phyloP scores from a whole-genome alignment of 2,329 filamentous ascomycete species.

The Stachybotrys chartarum region DNA sequence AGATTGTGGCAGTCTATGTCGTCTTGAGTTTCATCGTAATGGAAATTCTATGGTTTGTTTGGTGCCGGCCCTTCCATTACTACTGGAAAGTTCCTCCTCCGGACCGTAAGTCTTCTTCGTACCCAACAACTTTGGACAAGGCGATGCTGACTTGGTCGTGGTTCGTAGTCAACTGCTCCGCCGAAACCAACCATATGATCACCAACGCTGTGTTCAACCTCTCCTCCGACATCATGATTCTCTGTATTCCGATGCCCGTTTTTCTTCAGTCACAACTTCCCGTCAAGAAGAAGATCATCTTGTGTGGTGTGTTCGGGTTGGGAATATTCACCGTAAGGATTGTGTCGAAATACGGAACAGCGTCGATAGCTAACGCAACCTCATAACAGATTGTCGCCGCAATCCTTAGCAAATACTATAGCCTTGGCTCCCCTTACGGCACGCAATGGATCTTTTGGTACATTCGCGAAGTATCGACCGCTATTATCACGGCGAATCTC shows the following conservation, averaged over 20 bases:
- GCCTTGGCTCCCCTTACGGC: constrained; percentile 30
- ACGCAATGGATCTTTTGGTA: constrained; percentile 36
- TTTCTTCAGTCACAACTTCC: constrained; percentile 41
- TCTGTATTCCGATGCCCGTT: constrained; percentile 46
- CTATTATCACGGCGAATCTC: constrained; percentile 36
- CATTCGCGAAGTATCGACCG: constrained; percentile 36
- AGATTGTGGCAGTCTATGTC: constrained; percentile 37
- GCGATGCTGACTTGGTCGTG: background rate
- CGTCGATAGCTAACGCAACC: background rate
- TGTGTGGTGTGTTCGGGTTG: constrained; percentile 37
- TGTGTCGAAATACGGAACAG: background rate
- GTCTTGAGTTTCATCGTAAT: constrained; percentile 34
- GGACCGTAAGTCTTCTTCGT: constrained; percentile 24
- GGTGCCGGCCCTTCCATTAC: constrained; percentile 44
- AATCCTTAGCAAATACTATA: constrained; percentile 31
- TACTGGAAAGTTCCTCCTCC: constrained; percentile 41
- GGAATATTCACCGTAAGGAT: constrained; percentile 34
- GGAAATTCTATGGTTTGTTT: constrained; percentile 40
- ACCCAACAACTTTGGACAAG: background rate
- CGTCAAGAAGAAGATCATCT: constrained; percentile 41
- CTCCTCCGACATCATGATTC: constrained; percentile 50
- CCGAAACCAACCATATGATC: constrained; percentile 47
- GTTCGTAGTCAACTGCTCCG: constrained; percentile 33
- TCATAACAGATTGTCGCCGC: constrained; percentile 13
- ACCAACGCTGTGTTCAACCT: constrained; percentile 52